Evolutionary conservation across 495 filamentous ascomycete genomes (phyloP), one percentile per base, ranked within the genome.

Genomic region (Massariosphaeria phaeospora): DNA sequence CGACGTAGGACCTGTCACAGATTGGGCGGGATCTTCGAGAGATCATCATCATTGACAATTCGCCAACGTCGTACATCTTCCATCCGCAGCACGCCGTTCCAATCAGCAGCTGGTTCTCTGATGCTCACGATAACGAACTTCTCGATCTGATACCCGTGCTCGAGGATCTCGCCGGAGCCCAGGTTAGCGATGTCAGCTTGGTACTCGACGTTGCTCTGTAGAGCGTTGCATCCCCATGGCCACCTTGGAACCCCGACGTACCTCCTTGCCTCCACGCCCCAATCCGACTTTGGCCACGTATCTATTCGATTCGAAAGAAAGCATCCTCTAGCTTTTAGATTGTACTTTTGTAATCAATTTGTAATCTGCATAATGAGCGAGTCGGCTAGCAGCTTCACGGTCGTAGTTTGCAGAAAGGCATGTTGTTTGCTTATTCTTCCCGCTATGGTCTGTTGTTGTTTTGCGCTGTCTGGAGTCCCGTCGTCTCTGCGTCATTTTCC

Each of bases 91-190:
- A 99, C 70, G 93, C 93, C 52, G 93, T 99, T 39, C 93, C 93
- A 20, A 99, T 99, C 73, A 96, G 91, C 79, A 96, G 91, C 79
- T 99, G 93, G 93, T 99, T 99, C 76, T 96, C 91, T 65, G 93
- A 99, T 74, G 93, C 94, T 51, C 93, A 99, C 72, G 93, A 99
- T 75, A 99, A 99, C 71, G 93, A 99, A 77, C 80, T 99, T 53
- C 78, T 99, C 63, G 93, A 99, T 67, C 77, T 99, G 56, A 99
- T 99, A 67, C 93, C 93, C 18, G 93, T 99, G 61, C 88, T 99
- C 62, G 94, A 97, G 77, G 93, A 99, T 73, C 80, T 99, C 61
- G 91, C 93, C 48, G 82, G 85, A 57, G 62, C 79, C 30, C 85
- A 89, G 66, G 94, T 97, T 50, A 79, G 83, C 73, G 93, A 99